Percentiles rank a stretch among this genome's conserved stretches.
Conservation (phyloP, 2,329 filamentous ascomycete species). For the Aureobasidium uvarum region DNA sequence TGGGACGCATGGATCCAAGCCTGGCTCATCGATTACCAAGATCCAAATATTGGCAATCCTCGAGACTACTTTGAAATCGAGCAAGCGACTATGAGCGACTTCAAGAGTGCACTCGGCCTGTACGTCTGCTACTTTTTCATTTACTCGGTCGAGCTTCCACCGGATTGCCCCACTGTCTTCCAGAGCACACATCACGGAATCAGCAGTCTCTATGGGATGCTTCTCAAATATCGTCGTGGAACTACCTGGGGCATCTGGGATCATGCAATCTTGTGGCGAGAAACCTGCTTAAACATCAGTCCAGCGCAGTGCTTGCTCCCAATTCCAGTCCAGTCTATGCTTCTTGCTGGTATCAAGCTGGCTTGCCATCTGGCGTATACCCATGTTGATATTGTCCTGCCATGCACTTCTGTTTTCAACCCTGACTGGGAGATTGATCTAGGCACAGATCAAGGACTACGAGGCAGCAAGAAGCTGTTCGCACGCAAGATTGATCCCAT, state of each 20-base stretch:
- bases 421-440: slow-evolving; percentile 64
- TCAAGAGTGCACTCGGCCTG: slow-evolving; percentile 37
- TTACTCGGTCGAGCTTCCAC: slow-evolving; percentile 51
- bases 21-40: slow-evolving; percentile 47
- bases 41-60: slow-evolving; percentile 40
- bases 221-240: slow-evolving; percentile 56
- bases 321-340: slow-evolving; percentile 43
- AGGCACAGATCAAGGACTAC: slow-evolving; percentile 56
- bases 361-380: slow-evolving; percentile 44
- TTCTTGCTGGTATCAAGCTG: slow-evolving; percentile 43
- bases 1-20: slow-evolving; percentile 49
- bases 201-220: slow-evolving; percentile 55
- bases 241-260: slow-evolving; percentile 58
- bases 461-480: slow-evolving; percentile 59
- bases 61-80: slow-evolving; percentile 38
- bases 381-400: slow-evolving; percentile 61
- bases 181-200: slow-evolving; percentile 58
- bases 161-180: slow-evolving; percentile 53
- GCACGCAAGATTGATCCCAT: slow-evolving; percentile 62
- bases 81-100: slow-evolving; percentile 38
- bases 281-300: slow-evolving; percentile 39
- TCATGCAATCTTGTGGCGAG: slow-evolving; percentile 58
- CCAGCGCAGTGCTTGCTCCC: slow-evolving; percentile 45
- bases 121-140: slow-evolving; percentile 49
- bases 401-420: slow-evolving; percentile 61